These are phyloP conservation scores for Mortierella sp. DNA, from an alignment of 371 early-diverging fungal genomes.

Conservation along the genomic window DNA sequence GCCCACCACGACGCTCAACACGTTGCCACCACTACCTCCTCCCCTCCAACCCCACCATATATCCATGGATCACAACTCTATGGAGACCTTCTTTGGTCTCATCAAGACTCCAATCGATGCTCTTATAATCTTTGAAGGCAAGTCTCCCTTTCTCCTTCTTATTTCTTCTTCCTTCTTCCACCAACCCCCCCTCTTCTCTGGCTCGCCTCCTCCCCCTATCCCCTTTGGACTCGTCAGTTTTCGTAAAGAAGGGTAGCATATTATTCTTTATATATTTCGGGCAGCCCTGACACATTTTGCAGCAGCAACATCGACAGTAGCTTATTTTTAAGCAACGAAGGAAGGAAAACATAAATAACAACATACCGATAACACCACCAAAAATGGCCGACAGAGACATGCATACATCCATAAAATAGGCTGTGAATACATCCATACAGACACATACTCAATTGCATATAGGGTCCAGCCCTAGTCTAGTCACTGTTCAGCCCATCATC, in stretches of 20 bases:
- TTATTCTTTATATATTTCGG: background rate
- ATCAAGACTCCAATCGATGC: conserved; percentile 88
- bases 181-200: background rate
- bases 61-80: conserved; percentile 52
- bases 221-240: background rate
- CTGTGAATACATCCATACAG: background rate
- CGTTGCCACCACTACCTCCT: conserved; percentile 10
- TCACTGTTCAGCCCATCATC: conserved; percentile 6
- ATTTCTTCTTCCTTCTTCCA: background rate
- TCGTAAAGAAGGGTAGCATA: background rate
- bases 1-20: background rate
- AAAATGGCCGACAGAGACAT: no score
- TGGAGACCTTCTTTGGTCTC: conserved; percentile 84
- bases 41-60: conserved; percentile 10
- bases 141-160: conserved; percentile 7
- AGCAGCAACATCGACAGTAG: background rate
- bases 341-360: background rate
- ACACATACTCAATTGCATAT: background rate
- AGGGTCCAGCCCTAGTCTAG: conserved; percentile 16
- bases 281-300: background rate
- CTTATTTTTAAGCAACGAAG: conserved; percentile 10
- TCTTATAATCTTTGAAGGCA: conserved; percentile 80
- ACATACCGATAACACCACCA: background rate
- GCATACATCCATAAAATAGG: background rate
- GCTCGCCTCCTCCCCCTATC: background rate